Percentiles rank a stretch among this genome's conserved stretches.
Conservation (phyloP, 1,139 yeast species). For the Ashbya aceris region DNA sequence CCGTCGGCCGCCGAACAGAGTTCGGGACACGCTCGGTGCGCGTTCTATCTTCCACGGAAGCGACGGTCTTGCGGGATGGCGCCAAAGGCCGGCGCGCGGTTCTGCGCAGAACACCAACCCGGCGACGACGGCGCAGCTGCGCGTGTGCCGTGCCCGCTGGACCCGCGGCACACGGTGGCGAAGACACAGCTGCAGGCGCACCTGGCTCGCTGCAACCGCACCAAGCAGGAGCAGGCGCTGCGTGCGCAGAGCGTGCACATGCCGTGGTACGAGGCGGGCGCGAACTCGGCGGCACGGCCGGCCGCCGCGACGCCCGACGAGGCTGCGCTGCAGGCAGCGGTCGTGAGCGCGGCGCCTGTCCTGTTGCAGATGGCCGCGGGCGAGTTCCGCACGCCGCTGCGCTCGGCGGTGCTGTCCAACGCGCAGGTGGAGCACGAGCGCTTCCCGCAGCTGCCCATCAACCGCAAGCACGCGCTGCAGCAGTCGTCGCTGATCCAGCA, state of each 20-base stretch:
- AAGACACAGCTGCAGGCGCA: constrained; percentile 47
- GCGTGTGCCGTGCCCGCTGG: constrained; percentile 61
- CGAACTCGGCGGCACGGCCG: constrained; percentile 15
- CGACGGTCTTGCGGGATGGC: constrained; percentile 27
- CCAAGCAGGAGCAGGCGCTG: constrained; percentile 27
- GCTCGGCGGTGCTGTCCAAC: constrained; percentile 21
- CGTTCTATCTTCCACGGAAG: constrained; percentile 18
- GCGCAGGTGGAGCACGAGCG: constrained; percentile 26
- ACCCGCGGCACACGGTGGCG: constrained; percentile 69
- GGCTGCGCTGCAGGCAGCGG: neutral
- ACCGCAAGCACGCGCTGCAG: constrained; percentile 71
- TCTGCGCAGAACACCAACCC: constrained; percentile 22
- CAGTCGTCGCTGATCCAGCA: constrained; percentile 77
- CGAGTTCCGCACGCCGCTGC: constrained; percentile 18
- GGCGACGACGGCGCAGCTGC: neutral
- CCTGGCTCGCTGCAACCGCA: constrained; percentile 50
- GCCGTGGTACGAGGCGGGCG: constrained; percentile 15
- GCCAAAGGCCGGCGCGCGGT: constrained; percentile 10
- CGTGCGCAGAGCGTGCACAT: constrained; percentile 35
- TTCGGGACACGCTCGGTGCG: constrained; percentile 16
- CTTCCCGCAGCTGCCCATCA: constrained; percentile 39
- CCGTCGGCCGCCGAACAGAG: neutral
- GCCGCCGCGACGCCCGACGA: neutral
- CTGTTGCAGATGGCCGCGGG: constrained; percentile 25
- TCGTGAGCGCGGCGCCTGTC: neutral